Conservation (phyloP, 164 flowering plant genomes). For the Vitis rotundifolia region DNA sequence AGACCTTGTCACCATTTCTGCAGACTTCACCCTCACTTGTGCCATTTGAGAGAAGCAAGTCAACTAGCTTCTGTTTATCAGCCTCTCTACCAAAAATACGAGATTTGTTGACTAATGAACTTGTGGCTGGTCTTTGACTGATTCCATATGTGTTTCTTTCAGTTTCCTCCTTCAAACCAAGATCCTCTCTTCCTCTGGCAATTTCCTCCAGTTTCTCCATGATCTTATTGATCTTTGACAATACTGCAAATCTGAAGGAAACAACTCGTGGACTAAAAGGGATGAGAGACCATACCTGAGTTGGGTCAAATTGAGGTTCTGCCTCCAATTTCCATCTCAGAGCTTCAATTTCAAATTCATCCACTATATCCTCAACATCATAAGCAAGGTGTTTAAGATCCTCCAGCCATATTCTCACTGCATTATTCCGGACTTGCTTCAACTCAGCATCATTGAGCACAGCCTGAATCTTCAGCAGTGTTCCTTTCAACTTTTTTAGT, state of each 20-base stretch:
- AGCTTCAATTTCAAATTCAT: constrained; percentile 7
- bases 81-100: constrained; percentile 1
- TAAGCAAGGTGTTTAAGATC: constrained; percentile 9
- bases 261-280: not conserved
- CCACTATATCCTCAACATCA: not conserved
- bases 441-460: constrained; percentile 9
- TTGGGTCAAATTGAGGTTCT: too few relatives aligned
- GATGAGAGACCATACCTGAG: not conserved
- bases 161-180: not conserved
- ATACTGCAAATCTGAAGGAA: not conserved
- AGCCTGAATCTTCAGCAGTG: not conserved
- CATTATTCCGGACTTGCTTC: not conserved
- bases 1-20: not conserved
- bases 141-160: not conserved
- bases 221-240: not conserved
- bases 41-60: not conserved
- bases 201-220: constrained; percentile 5
- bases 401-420: constrained; percentile 9
- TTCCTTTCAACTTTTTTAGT: not conserved
- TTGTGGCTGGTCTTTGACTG: not conserved
- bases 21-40: too few relatives aligned
- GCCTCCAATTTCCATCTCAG: not conserved
- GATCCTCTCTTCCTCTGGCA: not conserved
- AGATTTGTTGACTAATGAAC: not conserved
- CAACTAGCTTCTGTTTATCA: not conserved